A percentile compares a stretch with the other conserved stretches of the same genome.
phyloP scores from a whole-genome alignment of 352 stramenopile species.

The Globisporangium paroecandrum region DNA sequence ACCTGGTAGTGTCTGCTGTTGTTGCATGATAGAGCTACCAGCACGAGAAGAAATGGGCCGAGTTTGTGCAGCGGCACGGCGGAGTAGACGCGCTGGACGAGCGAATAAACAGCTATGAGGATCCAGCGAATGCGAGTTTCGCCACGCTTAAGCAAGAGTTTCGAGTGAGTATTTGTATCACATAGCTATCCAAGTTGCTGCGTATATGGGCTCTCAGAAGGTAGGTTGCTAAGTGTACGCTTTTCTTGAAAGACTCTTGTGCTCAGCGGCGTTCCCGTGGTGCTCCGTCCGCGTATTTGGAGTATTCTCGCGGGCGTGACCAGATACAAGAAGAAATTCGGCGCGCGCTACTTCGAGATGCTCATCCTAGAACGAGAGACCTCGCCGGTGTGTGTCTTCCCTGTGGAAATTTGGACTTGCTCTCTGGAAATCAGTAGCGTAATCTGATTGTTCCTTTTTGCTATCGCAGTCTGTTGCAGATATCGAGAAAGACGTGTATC shows the following conservation, averaged over 20 bases:
- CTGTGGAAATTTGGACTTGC: no score
- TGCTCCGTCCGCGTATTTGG: conserved; percentile 43
- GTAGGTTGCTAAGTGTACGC: background rate
- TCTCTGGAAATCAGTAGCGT: conserved; percentile 7
- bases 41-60: conserved; percentile 37
- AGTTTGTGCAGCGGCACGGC: conserved; percentile 35
- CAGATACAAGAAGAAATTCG: conserved; percentile 27
- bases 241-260: conserved; percentile 29
- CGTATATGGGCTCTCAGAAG: background rate
- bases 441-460: background rate
- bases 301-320: conserved; percentile 31
- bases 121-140: background rate
- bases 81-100: conserved; percentile 36
- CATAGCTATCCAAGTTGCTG: background rate
- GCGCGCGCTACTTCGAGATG: conserved; percentile 29
- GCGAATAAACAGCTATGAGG: conserved; percentile 17
- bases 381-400: conserved; percentile 14
- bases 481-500: conserved; percentile 63
- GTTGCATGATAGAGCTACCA: conserved; percentile 29
- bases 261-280: conserved; percentile 34
- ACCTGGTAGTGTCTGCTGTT: background rate
- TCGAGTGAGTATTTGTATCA: background rate
- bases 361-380: conserved; percentile 22
- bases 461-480: conserved; percentile 28
- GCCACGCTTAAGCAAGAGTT: background rate